These are phyloP conservation scores for Tuber aestivum DNA, from an alignment of 495 filamentous ascomycete genomes.

Conservation along the genomic window DNA sequence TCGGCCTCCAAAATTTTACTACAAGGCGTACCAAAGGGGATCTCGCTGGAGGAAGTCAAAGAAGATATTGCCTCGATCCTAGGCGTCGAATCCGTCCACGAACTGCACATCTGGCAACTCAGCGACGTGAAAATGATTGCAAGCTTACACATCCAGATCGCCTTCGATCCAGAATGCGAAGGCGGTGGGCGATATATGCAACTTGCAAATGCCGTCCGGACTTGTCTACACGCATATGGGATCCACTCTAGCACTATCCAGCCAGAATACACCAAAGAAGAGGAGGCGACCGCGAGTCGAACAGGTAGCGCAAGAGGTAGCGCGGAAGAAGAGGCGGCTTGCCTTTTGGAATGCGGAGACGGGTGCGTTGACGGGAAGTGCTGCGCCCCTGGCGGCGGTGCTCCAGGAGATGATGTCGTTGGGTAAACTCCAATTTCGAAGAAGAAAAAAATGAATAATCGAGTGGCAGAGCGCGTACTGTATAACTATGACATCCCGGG, in stretches of 20 bases:
- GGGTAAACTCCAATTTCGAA: not conserved
- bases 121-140: conserved; percentile 89
- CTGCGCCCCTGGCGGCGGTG: conserved; percentile 47
- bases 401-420: not conserved
- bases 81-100: conserved; percentile 82
- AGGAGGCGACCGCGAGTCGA: conserved; percentile 39
- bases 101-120: conserved; percentile 96
- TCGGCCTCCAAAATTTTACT: conserved; percentile 90
- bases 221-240: conserved; percentile 87
- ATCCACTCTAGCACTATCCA: conserved; percentile 98
- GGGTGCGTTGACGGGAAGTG: conserved; percentile 70
- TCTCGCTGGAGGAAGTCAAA: conserved; percentile 84
- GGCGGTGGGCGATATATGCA: conserved; percentile 78
- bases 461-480: not conserved
- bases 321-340: conserved; percentile 54
- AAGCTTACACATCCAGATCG: conserved; percentile 83
- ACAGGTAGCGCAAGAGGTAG: conserved; percentile 42
- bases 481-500: not conserved
- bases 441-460: not conserved
- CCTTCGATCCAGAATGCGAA: conserved; percentile 59
- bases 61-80: conserved; percentile 78
- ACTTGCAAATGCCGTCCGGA: conserved; percentile 68
- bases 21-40: conserved; percentile 81
- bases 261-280: conserved; percentile 71
- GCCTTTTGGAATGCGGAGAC: conserved; percentile 80